Evolutionary conservation across 2,329 filamentous ascomycete genomes (phyloP).

Genomic region (Tolypocladium ophioglossoides): DNA sequence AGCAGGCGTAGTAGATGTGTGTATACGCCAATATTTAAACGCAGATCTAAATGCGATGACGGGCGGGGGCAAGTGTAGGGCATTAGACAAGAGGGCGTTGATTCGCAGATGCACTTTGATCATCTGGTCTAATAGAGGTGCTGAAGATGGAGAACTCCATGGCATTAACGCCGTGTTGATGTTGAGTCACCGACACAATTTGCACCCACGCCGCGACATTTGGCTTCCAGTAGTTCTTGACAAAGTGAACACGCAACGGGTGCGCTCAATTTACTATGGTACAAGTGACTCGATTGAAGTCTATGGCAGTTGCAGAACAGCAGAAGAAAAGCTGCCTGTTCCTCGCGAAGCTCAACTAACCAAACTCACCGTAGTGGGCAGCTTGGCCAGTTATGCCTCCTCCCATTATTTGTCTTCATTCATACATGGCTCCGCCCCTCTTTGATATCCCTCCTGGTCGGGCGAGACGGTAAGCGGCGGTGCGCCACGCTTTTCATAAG

Average conservation of each 20-base stretch:
- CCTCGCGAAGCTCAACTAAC: slow-evolving; percentile 7
- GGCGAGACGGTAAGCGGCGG: neutral
- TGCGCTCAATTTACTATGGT: slow-evolving; percentile 17
- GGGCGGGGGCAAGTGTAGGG: neutral
- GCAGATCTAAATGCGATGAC: neutral
- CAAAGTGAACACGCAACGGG: neutral
- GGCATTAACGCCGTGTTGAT: neutral
- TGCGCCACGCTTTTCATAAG: neutral
- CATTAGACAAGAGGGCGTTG: neutral
- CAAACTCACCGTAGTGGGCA: slow-evolving; percentile 1
- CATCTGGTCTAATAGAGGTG: neutral
- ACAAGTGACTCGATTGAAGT: slow-evolving; percentile 23
- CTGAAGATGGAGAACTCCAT: neutral
- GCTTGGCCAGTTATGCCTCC: slow-evolving; percentile 1
- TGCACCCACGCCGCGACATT: neutral
- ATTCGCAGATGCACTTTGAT: neutral
- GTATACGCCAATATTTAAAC: neutral
- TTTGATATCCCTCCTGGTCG: neutral
- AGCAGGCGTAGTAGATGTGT: slow-evolving; percentile 6
- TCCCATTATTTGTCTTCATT: slow-evolving; percentile 1
- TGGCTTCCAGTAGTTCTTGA: neutral
- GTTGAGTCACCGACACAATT: neutral
- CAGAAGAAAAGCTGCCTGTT: slow-evolving; percentile 1
- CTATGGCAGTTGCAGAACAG: slow-evolving; percentile 20
- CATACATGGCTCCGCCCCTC: neutral